Evolutionary conservation across 805 yeast species (phyloP).

Genomic region (Metschnikowia borealis): DNA sequence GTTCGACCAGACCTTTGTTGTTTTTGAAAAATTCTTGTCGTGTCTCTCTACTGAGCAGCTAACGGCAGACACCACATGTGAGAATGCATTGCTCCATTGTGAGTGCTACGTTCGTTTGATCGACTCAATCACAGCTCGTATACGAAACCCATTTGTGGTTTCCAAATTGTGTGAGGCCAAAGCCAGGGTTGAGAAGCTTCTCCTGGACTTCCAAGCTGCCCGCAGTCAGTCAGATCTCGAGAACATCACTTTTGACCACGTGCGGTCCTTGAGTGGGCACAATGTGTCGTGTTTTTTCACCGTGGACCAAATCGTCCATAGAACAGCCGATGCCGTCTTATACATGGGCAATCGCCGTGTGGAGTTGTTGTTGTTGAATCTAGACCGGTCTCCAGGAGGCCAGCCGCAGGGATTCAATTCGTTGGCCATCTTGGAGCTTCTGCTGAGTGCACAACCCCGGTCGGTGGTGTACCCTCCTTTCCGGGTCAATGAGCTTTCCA

Average conservation of each 20-base stretch:
- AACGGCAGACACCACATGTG: constrained; percentile 20
- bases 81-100: constrained; percentile 32
- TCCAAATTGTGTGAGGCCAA: constrained; percentile 24
- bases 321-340: constrained; percentile 26
- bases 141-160: constrained; percentile 39
- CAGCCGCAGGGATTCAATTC: constrained; percentile 25
- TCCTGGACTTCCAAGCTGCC: constrained; percentile 15
- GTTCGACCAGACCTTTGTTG: constrained; percentile 32
- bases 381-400: constrained; percentile 10
- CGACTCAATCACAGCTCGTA: constrained; percentile 15
- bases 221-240: constrained; percentile 22
- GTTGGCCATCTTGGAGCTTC: constrained; percentile 32
- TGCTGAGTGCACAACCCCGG: constrained; percentile 20
- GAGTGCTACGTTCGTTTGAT: constrained; percentile 28
- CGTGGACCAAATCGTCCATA: constrained; percentile 31
- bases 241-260: constrained; percentile 33
- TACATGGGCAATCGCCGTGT: constrained; percentile 17
- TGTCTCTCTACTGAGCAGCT: constrained; percentile 15
- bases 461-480: constrained; percentile 41
- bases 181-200: constrained; percentile 15
- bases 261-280: constrained; percentile 26
- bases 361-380: constrained; percentile 35
- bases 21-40: constrained; percentile 31
- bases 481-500: constrained; percentile 33
- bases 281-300: constrained; percentile 38